A percentile compares a stretch with the other conserved stretches of the same genome.
phyloP scores from a whole-genome alignment of 2,329 filamentous ascomycete species.

The Phyllosticta citrichinensis region DNA sequence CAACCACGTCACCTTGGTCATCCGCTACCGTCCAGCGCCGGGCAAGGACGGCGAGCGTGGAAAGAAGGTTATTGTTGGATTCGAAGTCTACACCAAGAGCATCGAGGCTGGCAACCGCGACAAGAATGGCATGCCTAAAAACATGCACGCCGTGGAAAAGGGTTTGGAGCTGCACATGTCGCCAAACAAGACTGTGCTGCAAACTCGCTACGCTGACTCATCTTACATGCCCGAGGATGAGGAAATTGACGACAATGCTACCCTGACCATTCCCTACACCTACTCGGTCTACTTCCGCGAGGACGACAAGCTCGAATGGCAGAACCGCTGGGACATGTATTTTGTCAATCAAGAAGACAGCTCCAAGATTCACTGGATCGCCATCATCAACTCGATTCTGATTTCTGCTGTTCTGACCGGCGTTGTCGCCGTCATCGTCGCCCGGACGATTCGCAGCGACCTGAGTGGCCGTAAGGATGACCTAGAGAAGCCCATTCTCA shows the following conservation, averaged over 20 bases:
- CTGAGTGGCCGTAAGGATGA: constrained; percentile 61
- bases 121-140: constrained; percentile 55
- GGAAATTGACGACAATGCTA: constrained; percentile 48
- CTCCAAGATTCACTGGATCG: constrained; percentile 75
- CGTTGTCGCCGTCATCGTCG: constrained; percentile 70
- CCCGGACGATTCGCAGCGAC: constrained; percentile 67
- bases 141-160: constrained; percentile 52
- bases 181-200: constrained; percentile 49
- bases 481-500: constrained; percentile 51
- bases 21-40: constrained; percentile 64
- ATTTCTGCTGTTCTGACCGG: constrained; percentile 71
- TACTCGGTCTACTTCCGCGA: constrained; percentile 89
- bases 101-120: constrained; percentile 54
- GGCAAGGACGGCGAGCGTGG: constrained; percentile 59
- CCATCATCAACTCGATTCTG: constrained; percentile 76
- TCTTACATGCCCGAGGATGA: constrained; percentile 51
- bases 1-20: constrained; percentile 79
- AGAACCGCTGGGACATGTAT: constrained; percentile 77
- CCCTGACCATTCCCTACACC: constrained; percentile 67
- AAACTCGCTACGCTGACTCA: constrained; percentile 42
- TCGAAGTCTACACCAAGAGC: constrained; percentile 85
- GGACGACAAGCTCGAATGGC: constrained; percentile 71
- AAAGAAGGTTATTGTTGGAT: constrained; percentile 74
- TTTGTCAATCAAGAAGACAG: constrained; percentile 82
- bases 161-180: constrained; percentile 61